Conservation (phyloP, 371 early-diverging fungal species). For the Neoconidiobolus thromboides region DNA sequence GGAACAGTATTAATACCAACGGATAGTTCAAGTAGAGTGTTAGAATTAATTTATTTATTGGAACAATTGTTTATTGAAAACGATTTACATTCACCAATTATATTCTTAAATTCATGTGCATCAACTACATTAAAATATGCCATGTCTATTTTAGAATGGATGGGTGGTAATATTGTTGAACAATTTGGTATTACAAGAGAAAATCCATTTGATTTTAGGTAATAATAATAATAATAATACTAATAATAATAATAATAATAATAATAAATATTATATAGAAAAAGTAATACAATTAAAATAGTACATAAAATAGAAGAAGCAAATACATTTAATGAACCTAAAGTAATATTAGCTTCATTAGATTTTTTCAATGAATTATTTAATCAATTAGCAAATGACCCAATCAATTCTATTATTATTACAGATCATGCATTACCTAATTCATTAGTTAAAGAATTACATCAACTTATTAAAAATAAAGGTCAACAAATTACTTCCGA, state of each 20-base stretch:
- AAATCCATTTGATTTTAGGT: conserved; percentile 79
- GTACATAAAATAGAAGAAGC: conserved; percentile 52
- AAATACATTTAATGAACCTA: conserved; percentile 42
- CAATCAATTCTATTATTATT: conserved; percentile 46
- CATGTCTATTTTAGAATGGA: conserved; percentile 88
- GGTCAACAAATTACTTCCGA: no score
- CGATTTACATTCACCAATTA: conserved; percentile 35
- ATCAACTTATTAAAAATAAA: no score
- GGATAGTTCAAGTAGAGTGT: conserved; percentile 70
- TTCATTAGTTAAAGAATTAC: conserved; percentile 21
- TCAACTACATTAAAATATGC: conserved; percentile 33
- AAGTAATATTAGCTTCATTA: conserved; percentile 67
- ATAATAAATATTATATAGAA: neutral
- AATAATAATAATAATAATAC: conserved; percentile 12
- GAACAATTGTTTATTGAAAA: conserved; percentile 68
- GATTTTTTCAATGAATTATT: conserved; percentile 59
- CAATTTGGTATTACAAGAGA: conserved; percentile 52
- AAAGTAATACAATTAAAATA: conserved; percentile 22
- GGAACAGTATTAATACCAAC: conserved; percentile 83
- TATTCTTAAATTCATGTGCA: conserved; percentile 11
- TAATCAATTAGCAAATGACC: conserved; percentile 32
- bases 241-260: conserved; percentile 10
- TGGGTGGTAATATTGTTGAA: conserved; percentile 61
- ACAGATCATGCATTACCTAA: conserved; percentile 55
- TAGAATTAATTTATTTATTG: conserved; percentile 81